Base-by-base conservation (phyloP, 179 eudicot species). In the Camellia oleifera region DNA sequence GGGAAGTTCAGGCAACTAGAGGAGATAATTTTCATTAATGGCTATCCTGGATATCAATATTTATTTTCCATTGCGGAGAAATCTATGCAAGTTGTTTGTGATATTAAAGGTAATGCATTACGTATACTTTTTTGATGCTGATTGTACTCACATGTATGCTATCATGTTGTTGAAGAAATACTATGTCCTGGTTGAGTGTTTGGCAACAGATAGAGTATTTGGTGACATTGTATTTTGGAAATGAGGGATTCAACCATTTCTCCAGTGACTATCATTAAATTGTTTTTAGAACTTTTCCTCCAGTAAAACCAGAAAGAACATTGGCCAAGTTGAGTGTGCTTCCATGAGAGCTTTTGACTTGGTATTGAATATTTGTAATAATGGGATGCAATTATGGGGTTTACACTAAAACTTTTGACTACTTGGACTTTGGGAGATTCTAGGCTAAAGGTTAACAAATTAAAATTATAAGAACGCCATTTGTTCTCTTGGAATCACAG, bases 1-100 rank as follows among this genome's bases (percentile, higher is more conserved):
- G 99, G 99, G 80, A 97, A 94, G 84, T 97, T 97, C 84, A 88
- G 98, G 88, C 98, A 93, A 81, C 73, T 97, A 74, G 99, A 97
- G 81, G 99, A 97, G 79, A 90, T 97, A 18, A 70, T 94, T 20
- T 97, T 82, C 77, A 63, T 94, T 71, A 88, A 90, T 20, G 92
- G 89, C 64, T 93, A 87, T 86, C 95, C 95, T 32, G 98, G 88
- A 75, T 97, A 94, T 87, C 97, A 86, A 61, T 82, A 86, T 76
- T 78, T 97, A 67, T 81, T 84, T 68, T 82, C 90, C 62, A 76
- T 92, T 84, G 93, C 89, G 5, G 97, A 92, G 81, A 87, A 84
- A 81, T 88, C 88, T 12, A 93, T 97, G 97, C 78, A 79, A 48
- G 80, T 93, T 77, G 97, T 97, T 81, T 97, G 99, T 87, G 99